These are phyloP conservation scores for Cochliopodium minus DNA, from an alignment of 208 protist genomes.

Conservation along the genomic window DNA sequence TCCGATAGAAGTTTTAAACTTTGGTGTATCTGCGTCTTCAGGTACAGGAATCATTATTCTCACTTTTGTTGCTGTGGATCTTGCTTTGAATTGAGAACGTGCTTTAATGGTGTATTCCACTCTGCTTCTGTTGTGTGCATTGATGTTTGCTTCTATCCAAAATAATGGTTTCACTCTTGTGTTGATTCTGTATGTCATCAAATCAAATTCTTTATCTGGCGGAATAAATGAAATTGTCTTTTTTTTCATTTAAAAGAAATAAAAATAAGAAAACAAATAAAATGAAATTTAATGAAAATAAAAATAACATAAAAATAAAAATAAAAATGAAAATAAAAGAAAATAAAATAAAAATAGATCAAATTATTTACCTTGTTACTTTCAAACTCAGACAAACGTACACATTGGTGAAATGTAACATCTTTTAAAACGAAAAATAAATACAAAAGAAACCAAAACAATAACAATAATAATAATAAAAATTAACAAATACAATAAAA, in stretches of 20 bases:
- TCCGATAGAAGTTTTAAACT: slow-evolving; percentile 59
- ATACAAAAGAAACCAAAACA: no score
- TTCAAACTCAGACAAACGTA: slow-evolving; percentile 69
- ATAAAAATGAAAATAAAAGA: no score
- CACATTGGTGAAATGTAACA: slow-evolving; percentile 82
- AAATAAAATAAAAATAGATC: no score
- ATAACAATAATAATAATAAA: no score
- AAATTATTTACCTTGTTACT: neutral
- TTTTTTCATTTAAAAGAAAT: slow-evolving; percentile 26
- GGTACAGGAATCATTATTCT: slow-evolving; percentile 91
- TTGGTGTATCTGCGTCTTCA: slow-evolving; percentile 80
- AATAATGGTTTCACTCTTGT: slow-evolving; percentile 25
- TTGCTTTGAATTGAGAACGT: slow-evolving; percentile 69
- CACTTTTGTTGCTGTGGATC: slow-evolving; percentile 79
- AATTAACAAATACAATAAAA: no score
- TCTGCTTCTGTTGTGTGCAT: neutral
- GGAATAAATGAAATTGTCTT: slow-evolving; percentile 75
- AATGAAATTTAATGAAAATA: no score
- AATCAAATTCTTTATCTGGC: slow-evolving; percentile 79
- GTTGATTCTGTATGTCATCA: slow-evolving; percentile 78
- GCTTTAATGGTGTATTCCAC: slow-evolving; percentile 10
- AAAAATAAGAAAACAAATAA: no score
- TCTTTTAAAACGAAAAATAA: slow-evolving; percentile 78
- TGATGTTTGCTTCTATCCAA: neutral
- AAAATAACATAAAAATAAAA: no score